Evolutionary conservation across 768 basidiomycete species (phyloP).

Genomic region (Pisolithus orientalis): DNA sequence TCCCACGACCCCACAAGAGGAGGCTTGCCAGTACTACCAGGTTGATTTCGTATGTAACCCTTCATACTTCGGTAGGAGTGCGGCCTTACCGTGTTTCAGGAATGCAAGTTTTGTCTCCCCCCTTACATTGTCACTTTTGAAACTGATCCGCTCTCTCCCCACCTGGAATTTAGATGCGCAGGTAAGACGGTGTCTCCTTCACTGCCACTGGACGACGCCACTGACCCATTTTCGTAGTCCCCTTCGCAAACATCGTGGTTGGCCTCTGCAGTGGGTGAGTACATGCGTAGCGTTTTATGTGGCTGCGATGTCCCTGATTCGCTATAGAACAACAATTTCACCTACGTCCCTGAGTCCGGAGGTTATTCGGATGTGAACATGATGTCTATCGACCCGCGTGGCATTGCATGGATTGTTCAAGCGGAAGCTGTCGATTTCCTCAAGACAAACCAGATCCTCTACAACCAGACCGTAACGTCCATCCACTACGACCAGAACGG

Average conservation of each 20-base stretch:
- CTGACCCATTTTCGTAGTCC: slow-evolving; percentile 39
- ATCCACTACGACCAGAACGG: slow-evolving; percentile 40
- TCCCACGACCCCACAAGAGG: slow-evolving; percentile 38
- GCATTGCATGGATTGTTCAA: slow-evolving; percentile 52
- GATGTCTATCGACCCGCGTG: slow-evolving; percentile 55
- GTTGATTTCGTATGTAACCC: slow-evolving; percentile 31
- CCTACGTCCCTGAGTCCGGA: slow-evolving; percentile 42
- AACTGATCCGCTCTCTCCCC: slow-evolving; percentile 3
- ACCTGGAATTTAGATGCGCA: slow-evolving; percentile 17
- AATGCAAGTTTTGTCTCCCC: slow-evolving; percentile 17
- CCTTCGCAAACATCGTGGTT: slow-evolving; percentile 61
- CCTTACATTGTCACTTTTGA: not conserved
- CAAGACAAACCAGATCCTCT: slow-evolving; percentile 35
- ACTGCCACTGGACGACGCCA: not conserved
- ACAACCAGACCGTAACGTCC: slow-evolving; percentile 44
- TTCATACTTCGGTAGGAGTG: too few species aligned
- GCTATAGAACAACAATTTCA: slow-evolving; percentile 55
- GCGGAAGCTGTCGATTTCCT: slow-evolving; percentile 54
- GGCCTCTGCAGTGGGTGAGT: slow-evolving; percentile 57
- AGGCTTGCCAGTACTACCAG: slow-evolving; percentile 53
- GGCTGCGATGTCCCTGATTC: not conserved
- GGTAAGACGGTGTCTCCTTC: slow-evolving; percentile 9
- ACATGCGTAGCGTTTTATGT: too few species aligned
- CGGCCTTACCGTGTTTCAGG: slow-evolving; percentile 13
- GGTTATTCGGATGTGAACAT: slow-evolving; percentile 55